These are phyloP conservation scores for Penicillium cinerascens DNA, from an alignment of 495 filamentous ascomycete species.

Conservation along the genomic window DNA sequence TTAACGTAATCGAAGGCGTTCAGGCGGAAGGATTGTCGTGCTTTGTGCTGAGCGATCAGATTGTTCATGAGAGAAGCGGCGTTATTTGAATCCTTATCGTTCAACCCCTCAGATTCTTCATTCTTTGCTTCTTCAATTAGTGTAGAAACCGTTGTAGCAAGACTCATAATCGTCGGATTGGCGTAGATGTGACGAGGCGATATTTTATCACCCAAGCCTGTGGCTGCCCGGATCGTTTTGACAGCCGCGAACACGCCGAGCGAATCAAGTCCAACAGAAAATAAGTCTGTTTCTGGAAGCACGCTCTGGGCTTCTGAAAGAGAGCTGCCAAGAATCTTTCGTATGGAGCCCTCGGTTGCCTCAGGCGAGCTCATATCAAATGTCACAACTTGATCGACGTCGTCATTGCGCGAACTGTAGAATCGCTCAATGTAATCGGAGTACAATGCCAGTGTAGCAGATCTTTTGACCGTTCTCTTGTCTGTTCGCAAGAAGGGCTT, in stretches of 20 bases:
- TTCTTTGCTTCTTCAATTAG: neutral
- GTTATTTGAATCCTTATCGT: no score
- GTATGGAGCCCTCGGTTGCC: constrained; percentile 1
- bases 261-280: constrained; percentile 2
- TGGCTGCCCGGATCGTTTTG: constrained; percentile 1
- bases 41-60: constrained; percentile 1
- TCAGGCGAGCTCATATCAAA: neutral
- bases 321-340: neutral
- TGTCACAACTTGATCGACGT: neutral
- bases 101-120: neutral
- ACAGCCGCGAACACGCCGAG: constrained; percentile 1
- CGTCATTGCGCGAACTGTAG: constrained; percentile 2
- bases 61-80: no score
- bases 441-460: neutral
- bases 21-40: constrained; percentile 4
- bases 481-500: constrained; percentile 4
- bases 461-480: neutral
- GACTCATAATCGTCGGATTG: neutral
- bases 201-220: constrained; percentile 4
- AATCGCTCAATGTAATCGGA: constrained; percentile 1
- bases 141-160: neutral
- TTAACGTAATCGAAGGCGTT: constrained; percentile 9
- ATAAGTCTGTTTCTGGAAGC: neutral
- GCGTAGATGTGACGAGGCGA: constrained; percentile 2
- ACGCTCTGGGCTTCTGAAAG: neutral